Conservation (phyloP, 768 basidiomycete species). For the Boletus rubropictus region DNA sequence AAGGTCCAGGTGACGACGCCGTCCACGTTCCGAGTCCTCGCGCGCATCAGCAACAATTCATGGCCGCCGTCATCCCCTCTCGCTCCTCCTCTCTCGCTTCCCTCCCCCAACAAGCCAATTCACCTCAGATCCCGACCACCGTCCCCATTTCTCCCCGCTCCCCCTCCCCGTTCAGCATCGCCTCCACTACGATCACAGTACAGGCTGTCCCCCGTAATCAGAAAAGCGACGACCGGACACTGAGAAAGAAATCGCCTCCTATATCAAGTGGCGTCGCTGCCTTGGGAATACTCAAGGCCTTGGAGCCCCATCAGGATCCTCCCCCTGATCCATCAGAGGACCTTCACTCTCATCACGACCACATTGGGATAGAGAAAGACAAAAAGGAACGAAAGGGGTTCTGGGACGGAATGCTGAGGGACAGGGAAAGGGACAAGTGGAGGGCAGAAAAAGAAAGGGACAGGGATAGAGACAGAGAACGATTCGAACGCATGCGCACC, state of each 20-base stretch:
- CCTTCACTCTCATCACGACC: slow-evolving; percentile 20
- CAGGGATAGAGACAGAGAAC: slow-evolving; percentile 36
- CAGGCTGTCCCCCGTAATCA: slow-evolving; percentile 15
- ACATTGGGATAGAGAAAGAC: slow-evolving; percentile 33
- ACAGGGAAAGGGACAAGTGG: slow-evolving; percentile 33
- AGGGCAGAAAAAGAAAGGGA: slow-evolving; percentile 32
- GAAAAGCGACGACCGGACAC: slow-evolving; percentile 16
- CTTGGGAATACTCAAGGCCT: slow-evolving; percentile 33
- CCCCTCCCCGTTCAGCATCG: slow-evolving; percentile 42
- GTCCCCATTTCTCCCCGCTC: slow-evolving; percentile 31
- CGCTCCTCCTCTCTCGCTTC: slow-evolving; percentile 49
- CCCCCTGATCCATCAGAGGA: slow-evolving; percentile 26
- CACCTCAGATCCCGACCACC: slow-evolving; percentile 32
- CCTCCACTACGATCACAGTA: slow-evolving; percentile 18
- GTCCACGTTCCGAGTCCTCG: slow-evolving; percentile 19
- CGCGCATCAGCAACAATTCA: slow-evolving; percentile 23
- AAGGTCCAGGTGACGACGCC: slow-evolving; percentile 24
- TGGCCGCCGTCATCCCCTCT: slow-evolving; percentile 34
- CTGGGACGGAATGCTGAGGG: slow-evolving; percentile 41
- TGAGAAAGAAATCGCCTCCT: slow-evolving; percentile 29
- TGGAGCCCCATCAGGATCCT: slow-evolving; percentile 48
- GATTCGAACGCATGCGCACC: slow-evolving; percentile 28
- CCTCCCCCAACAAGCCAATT: slow-evolving; percentile 37
- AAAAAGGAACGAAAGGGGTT: slow-evolving; percentile 52
- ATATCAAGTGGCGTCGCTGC: slow-evolving; percentile 24